phyloP scores from a whole-genome alignment of 2,329 filamentous ascomycete species.

The Alternaria arbusti region DNA sequence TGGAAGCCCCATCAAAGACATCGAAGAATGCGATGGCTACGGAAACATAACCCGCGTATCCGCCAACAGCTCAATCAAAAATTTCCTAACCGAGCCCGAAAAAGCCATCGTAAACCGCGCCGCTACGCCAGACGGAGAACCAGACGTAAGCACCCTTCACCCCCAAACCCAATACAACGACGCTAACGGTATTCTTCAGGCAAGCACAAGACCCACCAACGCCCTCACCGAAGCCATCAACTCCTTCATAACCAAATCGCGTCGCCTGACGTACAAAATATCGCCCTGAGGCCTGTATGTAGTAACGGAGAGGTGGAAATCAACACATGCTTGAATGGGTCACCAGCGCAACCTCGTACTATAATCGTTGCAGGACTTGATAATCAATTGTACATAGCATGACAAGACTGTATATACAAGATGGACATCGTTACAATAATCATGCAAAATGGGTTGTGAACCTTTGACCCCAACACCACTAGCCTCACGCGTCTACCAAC shows the following conservation, averaged over 20 bases:
- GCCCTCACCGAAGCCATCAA: slow-evolving; percentile 11
- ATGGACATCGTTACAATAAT: not conserved
- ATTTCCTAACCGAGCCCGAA: slow-evolving; percentile 14
- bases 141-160: slow-evolving; percentile 7
- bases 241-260: slow-evolving; percentile 14
- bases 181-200: not conserved
- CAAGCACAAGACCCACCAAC: not conserved
- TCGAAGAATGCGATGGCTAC: not conserved
- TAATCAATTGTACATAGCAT: not conserved
- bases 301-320: not conserved
- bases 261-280: slow-evolving; percentile 19
- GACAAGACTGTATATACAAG: not conserved
- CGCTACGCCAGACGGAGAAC: slow-evolving; percentile 8
- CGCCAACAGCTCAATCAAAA: not conserved
- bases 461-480: not conserved
- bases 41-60: not conserved
- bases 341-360: not conserved
- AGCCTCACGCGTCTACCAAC: not conserved
- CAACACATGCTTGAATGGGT: slow-evolving; percentile 1
- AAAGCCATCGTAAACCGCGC: slow-evolving; percentile 17
- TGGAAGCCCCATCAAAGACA: not conserved
- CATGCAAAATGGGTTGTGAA: not conserved
- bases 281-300: slow-evolving; percentile 4
- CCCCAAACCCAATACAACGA: not conserved
- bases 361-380: not conserved